Conservation (phyloP, 2,329 filamentous ascomycete species). For the Pseudodiploospora longispora region DNA sequence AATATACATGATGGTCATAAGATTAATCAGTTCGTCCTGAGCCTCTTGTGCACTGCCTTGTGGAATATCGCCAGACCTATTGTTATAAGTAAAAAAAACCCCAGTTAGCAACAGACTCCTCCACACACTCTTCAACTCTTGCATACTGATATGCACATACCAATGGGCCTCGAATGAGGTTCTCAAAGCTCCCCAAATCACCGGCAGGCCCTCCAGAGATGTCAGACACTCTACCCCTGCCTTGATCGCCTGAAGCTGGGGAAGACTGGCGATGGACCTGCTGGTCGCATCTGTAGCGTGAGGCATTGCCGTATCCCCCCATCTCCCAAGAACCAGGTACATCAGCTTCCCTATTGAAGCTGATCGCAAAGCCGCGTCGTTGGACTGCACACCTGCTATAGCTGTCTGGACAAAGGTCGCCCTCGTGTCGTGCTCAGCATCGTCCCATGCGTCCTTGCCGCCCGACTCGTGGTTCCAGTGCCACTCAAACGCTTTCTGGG, state of each 20-base stretch:
- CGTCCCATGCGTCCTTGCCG: constrained; percentile 51
- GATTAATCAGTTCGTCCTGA: constrained; percentile 53
- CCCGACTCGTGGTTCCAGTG: constrained; percentile 55
- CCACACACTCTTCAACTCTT: neutral
- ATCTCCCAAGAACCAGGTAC: constrained; percentile 60
- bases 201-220: constrained; percentile 40
- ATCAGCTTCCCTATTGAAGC: constrained; percentile 49
- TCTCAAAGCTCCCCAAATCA: constrained; percentile 44
- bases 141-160: constrained; percentile 25
- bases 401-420: constrained; percentile 49
- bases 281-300: constrained; percentile 32
- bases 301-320: constrained; percentile 57
- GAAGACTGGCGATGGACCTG: constrained; percentile 43
- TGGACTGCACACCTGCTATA: constrained; percentile 35
- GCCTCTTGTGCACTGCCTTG: constrained; percentile 40
- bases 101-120: too few species aligned
- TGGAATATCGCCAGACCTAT: constrained; percentile 40
- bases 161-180: constrained; percentile 45
- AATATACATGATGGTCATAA: constrained; percentile 57
- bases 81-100: constrained; percentile 19
- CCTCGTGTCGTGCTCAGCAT: constrained; percentile 48
- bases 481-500: constrained; percentile 68
- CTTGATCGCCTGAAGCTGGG: constrained; percentile 53
- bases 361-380: constrained; percentile 40
- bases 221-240: constrained; percentile 43